Evolutionary conservation across 176 grass and related monocot species (phyloP).

Genomic region (Cymbopogon citratus): DNA sequence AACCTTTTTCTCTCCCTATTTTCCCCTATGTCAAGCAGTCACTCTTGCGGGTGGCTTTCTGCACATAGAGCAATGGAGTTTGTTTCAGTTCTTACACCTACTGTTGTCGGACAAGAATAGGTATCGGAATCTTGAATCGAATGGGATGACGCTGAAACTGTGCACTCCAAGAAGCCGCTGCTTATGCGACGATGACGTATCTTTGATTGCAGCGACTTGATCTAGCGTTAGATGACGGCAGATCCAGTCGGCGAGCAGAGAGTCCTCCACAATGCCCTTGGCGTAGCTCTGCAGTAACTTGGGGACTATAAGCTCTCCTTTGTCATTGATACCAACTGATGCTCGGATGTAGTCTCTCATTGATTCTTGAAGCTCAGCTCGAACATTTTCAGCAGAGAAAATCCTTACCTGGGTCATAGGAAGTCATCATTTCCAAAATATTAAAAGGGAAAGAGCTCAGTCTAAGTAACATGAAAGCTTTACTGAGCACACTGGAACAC

Average conservation of each 20-base stretch:
- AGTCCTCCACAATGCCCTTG: conserved; percentile 85
- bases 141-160: conserved; percentile 62
- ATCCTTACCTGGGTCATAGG: conserved; percentile 55
- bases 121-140: conserved; percentile 76
- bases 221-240: conserved; percentile 68
- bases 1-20: no score
- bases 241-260: conserved; percentile 79
- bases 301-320: conserved; percentile 72
- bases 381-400: conserved; percentile 56
- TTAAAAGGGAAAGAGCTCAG: background rate
- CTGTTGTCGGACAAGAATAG: conserved; percentile 56
- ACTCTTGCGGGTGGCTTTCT: background rate
- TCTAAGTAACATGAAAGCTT: background rate
- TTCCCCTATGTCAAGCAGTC: no score
- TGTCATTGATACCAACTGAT: conserved; percentile 68
- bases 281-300: conserved; percentile 70
- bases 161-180: conserved; percentile 61
- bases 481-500: background rate
- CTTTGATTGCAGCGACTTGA: conserved; percentile 52
- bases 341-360: conserved; percentile 90
- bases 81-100: background rate
- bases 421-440: background rate
- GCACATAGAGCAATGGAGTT: background rate
- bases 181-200: conserved; percentile 49
- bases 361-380: conserved; percentile 51